Evolutionary conservation across 2,329 filamentous ascomycete genomes (phyloP).

Genomic region (Aspergillus pseudonomiae): DNA sequence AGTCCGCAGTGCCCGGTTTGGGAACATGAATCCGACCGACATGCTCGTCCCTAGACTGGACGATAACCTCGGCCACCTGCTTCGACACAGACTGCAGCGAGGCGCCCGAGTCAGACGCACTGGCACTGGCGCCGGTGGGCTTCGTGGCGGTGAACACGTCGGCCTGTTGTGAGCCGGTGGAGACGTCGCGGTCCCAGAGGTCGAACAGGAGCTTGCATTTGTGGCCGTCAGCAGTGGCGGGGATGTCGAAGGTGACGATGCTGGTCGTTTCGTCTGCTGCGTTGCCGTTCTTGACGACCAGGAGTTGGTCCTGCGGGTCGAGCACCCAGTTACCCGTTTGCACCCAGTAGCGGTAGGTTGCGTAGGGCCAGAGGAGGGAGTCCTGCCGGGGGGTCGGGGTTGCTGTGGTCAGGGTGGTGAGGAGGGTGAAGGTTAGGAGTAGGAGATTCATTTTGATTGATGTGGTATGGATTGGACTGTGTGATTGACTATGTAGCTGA

Average conservation of each 20-base stretch:
- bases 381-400: conserved; percentile 14
- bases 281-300: conserved; percentile 28
- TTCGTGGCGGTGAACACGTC: conserved; percentile 30
- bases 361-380: conserved; percentile 21
- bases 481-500: neutral
- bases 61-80: conserved; percentile 10
- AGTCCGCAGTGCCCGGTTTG: conserved; percentile 22
- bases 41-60: conserved; percentile 21
- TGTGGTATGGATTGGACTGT: neutral
- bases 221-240: conserved; percentile 16
- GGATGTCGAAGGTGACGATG: conserved; percentile 28
- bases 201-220: conserved; percentile 29
- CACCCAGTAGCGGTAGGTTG: conserved; percentile 28
- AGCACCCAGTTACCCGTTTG: conserved; percentile 22
- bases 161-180: conserved; percentile 24
- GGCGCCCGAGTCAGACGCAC: neutral
- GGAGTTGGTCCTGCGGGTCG: conserved; percentile 26
- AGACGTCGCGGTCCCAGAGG: conserved; percentile 24
- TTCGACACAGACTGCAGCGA: conserved; percentile 8
- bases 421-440: neutral
- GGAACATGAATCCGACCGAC: conserved; percentile 21
- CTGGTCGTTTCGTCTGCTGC: conserved; percentile 24
- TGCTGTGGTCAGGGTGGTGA: conserved; percentile 12
- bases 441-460: conserved; percentile 11
- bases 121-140: conserved; percentile 13